Percentiles rank a stretch among this genome's conserved stretches.
Evolutionary conservation across 2,329 filamentous ascomycete species (phyloP).

Genomic region (Fusarium buharicum): DNA sequence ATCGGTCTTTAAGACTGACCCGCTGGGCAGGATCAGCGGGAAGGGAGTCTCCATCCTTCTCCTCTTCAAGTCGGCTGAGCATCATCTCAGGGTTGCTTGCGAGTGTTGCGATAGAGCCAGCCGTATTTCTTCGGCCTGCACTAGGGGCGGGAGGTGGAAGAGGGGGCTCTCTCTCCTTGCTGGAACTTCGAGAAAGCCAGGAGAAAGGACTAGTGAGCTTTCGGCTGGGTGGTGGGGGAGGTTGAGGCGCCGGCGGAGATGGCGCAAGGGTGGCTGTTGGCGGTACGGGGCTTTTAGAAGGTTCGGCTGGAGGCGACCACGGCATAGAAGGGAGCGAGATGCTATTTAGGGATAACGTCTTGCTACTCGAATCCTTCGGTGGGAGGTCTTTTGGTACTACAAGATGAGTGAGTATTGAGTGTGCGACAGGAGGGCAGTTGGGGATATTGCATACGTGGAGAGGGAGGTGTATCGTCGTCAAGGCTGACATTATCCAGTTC

Average conservation of each 20-base stretch:
- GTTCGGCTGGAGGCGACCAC: constrained; percentile 70
- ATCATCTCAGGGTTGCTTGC: constrained; percentile 85
- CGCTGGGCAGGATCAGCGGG: constrained; percentile 59
- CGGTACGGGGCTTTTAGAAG: constrained; percentile 57
- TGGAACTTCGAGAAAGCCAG: constrained; percentile 78
- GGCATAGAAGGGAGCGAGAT: constrained; percentile 78
- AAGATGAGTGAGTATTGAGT: constrained; percentile 32
- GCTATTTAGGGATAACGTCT: constrained; percentile 73
- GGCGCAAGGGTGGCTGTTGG: constrained; percentile 48
- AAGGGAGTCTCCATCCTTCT: constrained; percentile 62
- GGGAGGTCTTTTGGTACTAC: constrained; percentile 49
- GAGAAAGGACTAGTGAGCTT: constrained; percentile 91
- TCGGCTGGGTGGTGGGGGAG: constrained; percentile 59
- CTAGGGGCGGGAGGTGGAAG: constrained; percentile 62
- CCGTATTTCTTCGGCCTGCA: constrained; percentile 74
- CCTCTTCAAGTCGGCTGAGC: constrained; percentile 80
- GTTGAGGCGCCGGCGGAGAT: constrained; percentile 47
- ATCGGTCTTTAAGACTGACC: constrained; percentile 79
- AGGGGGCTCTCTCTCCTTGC: constrained; percentile 64
- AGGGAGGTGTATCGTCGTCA: constrained; percentile 58
- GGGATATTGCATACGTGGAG: constrained; percentile 46
- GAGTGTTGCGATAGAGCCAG: constrained; percentile 80
- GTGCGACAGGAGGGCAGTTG: neutral
- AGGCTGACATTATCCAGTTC: constrained; percentile 73
- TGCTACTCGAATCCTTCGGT: constrained; percentile 57